Conservation (phyloP, 345 rosid genomes). For the Populus pruinosa region DNA sequence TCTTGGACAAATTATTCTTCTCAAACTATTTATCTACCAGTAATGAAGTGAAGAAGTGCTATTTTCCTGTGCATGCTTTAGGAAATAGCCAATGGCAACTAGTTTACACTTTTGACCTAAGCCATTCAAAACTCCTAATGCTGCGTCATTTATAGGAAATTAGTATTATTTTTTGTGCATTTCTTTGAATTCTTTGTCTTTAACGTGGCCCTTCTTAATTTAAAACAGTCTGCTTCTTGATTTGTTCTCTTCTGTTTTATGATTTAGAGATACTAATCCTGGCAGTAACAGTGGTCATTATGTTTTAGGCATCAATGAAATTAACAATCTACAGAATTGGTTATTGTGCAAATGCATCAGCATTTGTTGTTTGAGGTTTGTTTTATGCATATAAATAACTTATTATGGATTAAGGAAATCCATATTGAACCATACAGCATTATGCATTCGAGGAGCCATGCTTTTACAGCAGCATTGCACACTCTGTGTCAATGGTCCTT, state of each 20-base stretch:
- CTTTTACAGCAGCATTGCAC: background rate
- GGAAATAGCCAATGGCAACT: too few species aligned
- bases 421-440: background rate
- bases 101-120: too few species aligned
- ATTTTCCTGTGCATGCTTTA: too few species aligned
- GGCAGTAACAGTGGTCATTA: background rate
- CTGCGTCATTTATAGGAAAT: background rate
- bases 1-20: background rate
- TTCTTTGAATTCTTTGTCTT: background rate
- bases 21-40: background rate
- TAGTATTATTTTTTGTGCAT: background rate
- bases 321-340: background rate
- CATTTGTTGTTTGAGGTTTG: background rate
- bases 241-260: background rate
- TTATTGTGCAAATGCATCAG: background rate
- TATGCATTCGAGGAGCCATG: background rate
- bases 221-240: background rate
- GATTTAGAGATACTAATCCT: background rate
- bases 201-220: background rate
- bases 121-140: background rate
- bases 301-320: background rate
- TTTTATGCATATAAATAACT: background rate
- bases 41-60: too few species aligned
- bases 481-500: background rate
- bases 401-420: background rate